These are phyloP conservation scores for Rhizophagus clarus DNA, from an alignment of 192 early-diverging fungal species.

Conservation along the genomic window DNA sequence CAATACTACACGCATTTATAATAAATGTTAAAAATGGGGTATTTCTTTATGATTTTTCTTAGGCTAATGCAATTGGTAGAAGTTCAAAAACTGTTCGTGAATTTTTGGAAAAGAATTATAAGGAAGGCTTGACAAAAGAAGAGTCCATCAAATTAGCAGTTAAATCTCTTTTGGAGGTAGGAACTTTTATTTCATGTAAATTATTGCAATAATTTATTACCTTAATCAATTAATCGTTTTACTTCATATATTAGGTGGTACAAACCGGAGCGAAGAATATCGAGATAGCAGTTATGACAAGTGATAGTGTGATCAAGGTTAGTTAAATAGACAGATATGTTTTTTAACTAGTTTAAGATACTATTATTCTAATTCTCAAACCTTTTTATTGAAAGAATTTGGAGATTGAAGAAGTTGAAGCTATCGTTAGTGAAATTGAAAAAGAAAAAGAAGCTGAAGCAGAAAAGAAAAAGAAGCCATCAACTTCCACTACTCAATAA, in stretches of 20 bases:
- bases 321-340: neutral
- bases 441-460: conserved; percentile 90
- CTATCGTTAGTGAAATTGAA: conserved; percentile 75
- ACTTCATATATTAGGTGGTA: conserved; percentile 67
- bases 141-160: conserved; percentile 90
- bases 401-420: conserved; percentile 74
- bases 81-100: conserved; percentile 97
- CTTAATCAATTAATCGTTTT: neutral
- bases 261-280: conserved; percentile 99
- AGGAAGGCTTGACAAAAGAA: conserved; percentile 76
- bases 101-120: conserved; percentile 98
- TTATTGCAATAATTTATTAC: conserved; percentile 2
- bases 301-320: conserved; percentile 72
- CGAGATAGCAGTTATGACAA: conserved; percentile 92
- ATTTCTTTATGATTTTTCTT: neutral
- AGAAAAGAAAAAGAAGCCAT: conserved; percentile 72
- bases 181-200: neutral
- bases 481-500: conserved; percentile 1
- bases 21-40: neutral
- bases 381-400: conserved; percentile 50
- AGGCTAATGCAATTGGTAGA: conserved; percentile 95
- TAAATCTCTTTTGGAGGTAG: conserved; percentile 86
- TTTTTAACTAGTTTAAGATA: neutral
- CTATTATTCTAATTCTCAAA: neutral
- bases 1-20: too few relatives aligned